Percentiles rank a stretch among this genome's conserved stretches.
Conservation (phyloP, 2,329 filamentous ascomycete genomes). For the Clonostachys sp. region DNA sequence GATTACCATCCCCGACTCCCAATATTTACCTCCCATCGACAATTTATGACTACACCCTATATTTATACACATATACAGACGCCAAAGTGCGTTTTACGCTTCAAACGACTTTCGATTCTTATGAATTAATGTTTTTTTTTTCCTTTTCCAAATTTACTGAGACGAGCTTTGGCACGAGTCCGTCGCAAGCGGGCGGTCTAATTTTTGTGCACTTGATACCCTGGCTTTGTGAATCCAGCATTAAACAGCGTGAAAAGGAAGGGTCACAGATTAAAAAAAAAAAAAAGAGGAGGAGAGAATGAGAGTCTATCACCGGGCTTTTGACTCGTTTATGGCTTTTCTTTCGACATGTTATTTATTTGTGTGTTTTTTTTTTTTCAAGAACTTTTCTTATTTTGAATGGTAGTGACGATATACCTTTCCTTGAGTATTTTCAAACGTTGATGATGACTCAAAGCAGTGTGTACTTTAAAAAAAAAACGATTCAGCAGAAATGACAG, state of each 20-base stretch:
- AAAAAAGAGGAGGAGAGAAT: not conserved
- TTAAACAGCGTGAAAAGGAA: too few relatives aligned
- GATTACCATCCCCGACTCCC: not conserved
- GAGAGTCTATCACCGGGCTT: not conserved
- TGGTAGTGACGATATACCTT: too few relatives aligned
- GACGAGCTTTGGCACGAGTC: too few relatives aligned
- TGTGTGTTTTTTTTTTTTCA: too few relatives aligned
- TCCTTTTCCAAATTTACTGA: not conserved
- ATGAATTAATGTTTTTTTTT: not conserved
- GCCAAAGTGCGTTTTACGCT: not conserved
- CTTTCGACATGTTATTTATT: too few relatives aligned
- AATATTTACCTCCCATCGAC: not conserved
- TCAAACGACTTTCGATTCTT: not conserved
- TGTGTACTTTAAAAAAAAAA: too few relatives aligned
- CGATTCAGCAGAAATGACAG: too few relatives aligned
- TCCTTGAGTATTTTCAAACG: too few relatives aligned
- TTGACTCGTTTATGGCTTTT: too few relatives aligned
- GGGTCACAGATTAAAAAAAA: not conserved
- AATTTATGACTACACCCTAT: not conserved
- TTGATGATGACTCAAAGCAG: too few relatives aligned
- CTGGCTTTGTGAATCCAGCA: not conserved
- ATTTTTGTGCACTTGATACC: conserved; percentile 1
- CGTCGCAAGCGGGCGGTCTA: not conserved
- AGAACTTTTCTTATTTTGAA: too few relatives aligned
- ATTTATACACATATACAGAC: not conserved